Percentiles rank a stretch among this genome's conserved stretches.
Conservation (phyloP, 2,329 filamentous ascomycete genomes). For the Stylonectria norvegica region DNA sequence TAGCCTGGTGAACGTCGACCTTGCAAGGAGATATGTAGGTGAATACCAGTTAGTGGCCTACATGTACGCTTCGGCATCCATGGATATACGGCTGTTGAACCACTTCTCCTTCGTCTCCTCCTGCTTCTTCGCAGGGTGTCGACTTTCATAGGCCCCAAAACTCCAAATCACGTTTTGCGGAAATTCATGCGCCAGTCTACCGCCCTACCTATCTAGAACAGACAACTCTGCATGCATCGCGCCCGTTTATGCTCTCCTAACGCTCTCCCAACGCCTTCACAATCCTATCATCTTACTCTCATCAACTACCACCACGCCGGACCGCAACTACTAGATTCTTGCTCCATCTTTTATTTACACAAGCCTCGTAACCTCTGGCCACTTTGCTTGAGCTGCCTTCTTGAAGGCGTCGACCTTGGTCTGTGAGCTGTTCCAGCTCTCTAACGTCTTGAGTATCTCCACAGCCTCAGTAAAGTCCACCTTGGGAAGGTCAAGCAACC, state of each 20-base stretch:
- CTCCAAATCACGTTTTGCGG: slow-evolving; percentile 15
- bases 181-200: slow-evolving; percentile 22
- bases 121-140: no score
- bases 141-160: slow-evolving; percentile 26
- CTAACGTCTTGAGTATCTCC: slow-evolving; percentile 41
- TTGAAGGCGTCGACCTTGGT: slow-evolving; percentile 48
- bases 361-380: slow-evolving; percentile 48
- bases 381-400: slow-evolving; percentile 47
- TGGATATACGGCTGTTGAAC: no score
- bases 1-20: no score
- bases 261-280: not conserved
- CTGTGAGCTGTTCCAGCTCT: slow-evolving; percentile 49
- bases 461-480: slow-evolving; percentile 55
- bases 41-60: no score
- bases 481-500: slow-evolving; percentile 50
- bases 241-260: not conserved
- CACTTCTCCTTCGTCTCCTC: no score
- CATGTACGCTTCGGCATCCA: no score
- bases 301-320: no score
- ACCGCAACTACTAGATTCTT: not conserved
- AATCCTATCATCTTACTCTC: slow-evolving; percentile 4
- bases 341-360: slow-evolving; percentile 23
- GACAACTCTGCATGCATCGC: slow-evolving; percentile 1
- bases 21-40: no score
- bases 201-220: slow-evolving; percentile 16